Base-by-base conservation (phyloP, 805 yeast species). In the Candida succiphila region DNA sequence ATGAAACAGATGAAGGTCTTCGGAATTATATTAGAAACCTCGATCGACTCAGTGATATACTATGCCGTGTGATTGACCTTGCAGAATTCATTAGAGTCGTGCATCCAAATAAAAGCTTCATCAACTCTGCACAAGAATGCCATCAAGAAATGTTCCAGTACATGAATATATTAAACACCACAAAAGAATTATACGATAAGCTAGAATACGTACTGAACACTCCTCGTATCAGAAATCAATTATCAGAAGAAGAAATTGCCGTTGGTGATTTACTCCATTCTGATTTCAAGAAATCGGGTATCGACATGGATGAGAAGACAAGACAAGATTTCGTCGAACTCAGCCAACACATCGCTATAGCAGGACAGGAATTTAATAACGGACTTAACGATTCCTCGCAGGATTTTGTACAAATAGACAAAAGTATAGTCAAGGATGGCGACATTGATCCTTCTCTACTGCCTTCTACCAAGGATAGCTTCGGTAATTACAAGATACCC, bases 21-120 rank as follows among this genome's bases (percentile, higher is more conserved):
- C 43, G 46, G 14, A 54, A 62, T 5, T 84, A 74, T 34, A 70
- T 89, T 34, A 51, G 72, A 28, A 74, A 76, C 33, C 61, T 92
- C 41, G 98, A 92, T 51, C 74, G 86, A 43, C 59, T 92, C 26
- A 82, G 95, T 48, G 97, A 92, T 51, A 72, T 81, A 20, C 58
- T 92, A 21, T 92, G 98, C 52, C 72, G 95, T 36, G 96, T 86
- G 5, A 88, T 92, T 27, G 98, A 92, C 56, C 69, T 89, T 32
- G 89, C 95, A 25, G 97, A 88, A 46, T 89, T 89, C 58, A 75
- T 92, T 20, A 63, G 97, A 30, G 87, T 86, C 17, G 77, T 80
- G 1, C 97, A 89, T 51, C 96, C 97, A 1, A 71, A 78, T 41
- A 62, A 62, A 32, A 56, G 62, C 14, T 86, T 84, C 67, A 67